phyloP scores from a whole-genome alignment of 345 rosid species.

The Acer campestre region DNA sequence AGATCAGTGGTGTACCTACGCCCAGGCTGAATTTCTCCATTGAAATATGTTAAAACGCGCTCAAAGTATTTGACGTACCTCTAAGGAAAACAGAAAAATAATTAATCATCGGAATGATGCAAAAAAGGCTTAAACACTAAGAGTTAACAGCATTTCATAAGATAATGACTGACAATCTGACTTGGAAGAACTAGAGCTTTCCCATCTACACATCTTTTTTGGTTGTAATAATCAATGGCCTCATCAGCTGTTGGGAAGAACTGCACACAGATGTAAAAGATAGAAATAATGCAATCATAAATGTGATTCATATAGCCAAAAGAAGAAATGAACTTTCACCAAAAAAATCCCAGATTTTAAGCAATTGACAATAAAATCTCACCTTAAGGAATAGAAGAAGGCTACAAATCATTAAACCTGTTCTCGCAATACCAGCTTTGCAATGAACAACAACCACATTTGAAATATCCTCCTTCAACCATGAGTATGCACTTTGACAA shows the following conservation, averaged over 20 bases:
- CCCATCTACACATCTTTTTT: constrained; percentile 89
- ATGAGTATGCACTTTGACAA: constrained; percentile 92
- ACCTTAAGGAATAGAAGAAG: constrained; percentile 92
- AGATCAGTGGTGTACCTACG: constrained; percentile 57
- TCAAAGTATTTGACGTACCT: constrained; percentile 86
- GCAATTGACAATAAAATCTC: constrained; percentile 5
- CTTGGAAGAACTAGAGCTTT: constrained; percentile 94
- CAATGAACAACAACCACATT: constrained; percentile 98
- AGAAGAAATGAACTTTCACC: constrained; percentile 10
- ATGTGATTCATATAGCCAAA: not conserved
- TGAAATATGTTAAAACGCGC: constrained; percentile 51
- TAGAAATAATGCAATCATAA: constrained; percentile 21
- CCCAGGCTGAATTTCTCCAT: constrained; percentile 68
- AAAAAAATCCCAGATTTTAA: not conserved
- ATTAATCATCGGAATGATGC: constrained; percentile 21
- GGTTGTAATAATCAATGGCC: constrained; percentile 82
- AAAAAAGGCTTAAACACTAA: constrained; percentile 7
- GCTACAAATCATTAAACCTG: constrained; percentile 93
- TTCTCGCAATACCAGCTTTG: constrained; percentile 97
- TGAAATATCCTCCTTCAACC: constrained; percentile 95
- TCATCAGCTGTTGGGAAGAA: constrained; percentile 92
- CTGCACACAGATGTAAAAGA: constrained; percentile 41
- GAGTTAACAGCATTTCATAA: constrained; percentile 19
- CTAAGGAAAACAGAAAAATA: constrained; percentile 35
- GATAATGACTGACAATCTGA: constrained; percentile 77